Evolutionary conservation across 352 stramenopile species (phyloP), one percentile per base, ranked within the genome.

Genomic region (Pythium rhizo-oryzae): DNA sequence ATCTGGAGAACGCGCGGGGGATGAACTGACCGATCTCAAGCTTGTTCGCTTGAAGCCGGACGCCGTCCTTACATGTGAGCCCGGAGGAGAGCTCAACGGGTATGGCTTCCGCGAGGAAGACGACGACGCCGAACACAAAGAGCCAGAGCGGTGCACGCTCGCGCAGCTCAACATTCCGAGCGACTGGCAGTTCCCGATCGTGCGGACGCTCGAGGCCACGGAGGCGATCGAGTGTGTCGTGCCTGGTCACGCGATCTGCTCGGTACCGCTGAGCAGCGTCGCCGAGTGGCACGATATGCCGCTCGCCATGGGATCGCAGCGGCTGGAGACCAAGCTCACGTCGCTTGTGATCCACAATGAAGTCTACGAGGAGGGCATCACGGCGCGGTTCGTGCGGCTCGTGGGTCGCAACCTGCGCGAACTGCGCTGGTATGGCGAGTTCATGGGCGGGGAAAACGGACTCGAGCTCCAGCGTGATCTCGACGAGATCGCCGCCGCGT

Each of bases 261-360:
- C 30, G 9, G 39, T 21, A 2, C 19, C 53, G 15, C 19, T 59
- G 7, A 33, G 13, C 30, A 49, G 33, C 9, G 53, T 59, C n/a
- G 53, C 30, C n/a, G 49, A 19, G 19, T 35, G 33, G 12, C n/a
- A 44, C 15, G 28, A 59, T 4, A 23, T 16, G 7, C 15, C 43
- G 9, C 7, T 18, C 11, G 8, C 19, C 43, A n/a, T 16, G 39
- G 4, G 28, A 33, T 43, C 37, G 9, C 3, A 43, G 8, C 37
- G 2, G 8, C 11, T 11, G 37, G 28, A 33, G 28, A 46, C 39
- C 16, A 12, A 50, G 1, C 43, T 50, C 43, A 60, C 53, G n/a
- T 46, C 35, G 53, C 53, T 60, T 21, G 53, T 60, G 53, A 30
- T 60, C n/a, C 35, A 49, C 53, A 47, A 30, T 21, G 33, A 60